Percentiles rank a stretch among this genome's conserved stretches.
Evolutionary conservation across 495 filamentous ascomycete genomes (phyloP).

Genomic region (Neurospora sublineolata): DNA sequence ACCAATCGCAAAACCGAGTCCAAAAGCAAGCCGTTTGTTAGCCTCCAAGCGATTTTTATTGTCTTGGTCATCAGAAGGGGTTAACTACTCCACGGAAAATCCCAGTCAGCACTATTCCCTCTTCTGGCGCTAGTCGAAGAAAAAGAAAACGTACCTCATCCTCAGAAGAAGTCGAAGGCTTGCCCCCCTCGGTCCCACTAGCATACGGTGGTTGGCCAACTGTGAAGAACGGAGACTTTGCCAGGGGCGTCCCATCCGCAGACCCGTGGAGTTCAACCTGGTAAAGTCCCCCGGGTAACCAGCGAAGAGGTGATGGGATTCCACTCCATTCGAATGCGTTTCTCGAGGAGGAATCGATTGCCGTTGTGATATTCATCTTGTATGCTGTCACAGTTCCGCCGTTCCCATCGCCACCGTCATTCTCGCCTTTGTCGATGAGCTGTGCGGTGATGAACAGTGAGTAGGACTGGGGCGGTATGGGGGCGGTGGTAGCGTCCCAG

Average conservation of each 20-base stretch:
- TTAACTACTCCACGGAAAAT: background rate
- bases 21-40: background rate
- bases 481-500: background rate
- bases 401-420: background rate
- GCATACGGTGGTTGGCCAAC: background rate
- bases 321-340: background rate
- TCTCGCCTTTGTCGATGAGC: background rate
- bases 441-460: background rate
- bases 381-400: background rate
- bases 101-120: background rate
- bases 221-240: background rate
- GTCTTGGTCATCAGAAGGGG: background rate
- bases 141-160: background rate
- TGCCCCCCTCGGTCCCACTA: background rate
- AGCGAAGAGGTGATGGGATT: background rate
- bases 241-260: background rate
- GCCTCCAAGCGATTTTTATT: background rate
- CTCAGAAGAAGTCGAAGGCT: background rate
- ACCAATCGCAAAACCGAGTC: background rate
- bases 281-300: background rate
- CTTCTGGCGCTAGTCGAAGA: background rate
- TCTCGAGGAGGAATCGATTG: background rate
- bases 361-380: background rate
- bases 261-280: background rate
- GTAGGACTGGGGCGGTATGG: background rate